Conservation (phyloP, 2,329 filamentous ascomycete species). For the Aspergillus carbonarius region DNA sequence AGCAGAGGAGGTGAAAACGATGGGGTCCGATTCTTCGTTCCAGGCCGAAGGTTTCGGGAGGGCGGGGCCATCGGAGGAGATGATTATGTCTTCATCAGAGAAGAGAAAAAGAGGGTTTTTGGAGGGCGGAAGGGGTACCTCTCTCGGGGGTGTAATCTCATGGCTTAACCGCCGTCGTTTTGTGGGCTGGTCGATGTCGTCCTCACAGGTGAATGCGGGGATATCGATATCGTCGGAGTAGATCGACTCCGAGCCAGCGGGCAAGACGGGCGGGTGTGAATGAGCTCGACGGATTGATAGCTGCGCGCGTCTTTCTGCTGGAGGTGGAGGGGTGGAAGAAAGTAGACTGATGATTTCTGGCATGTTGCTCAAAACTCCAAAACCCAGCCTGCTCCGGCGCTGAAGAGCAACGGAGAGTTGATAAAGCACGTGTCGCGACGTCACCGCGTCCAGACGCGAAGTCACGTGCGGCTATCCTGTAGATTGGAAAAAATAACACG, state of each 20-base stretch:
- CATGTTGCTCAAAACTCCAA: conserved; percentile 24
- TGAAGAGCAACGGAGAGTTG: background rate
- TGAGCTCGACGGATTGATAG: conserved; percentile 14
- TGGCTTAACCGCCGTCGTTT: conserved; percentile 34
- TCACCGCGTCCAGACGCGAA: conserved; percentile 18
- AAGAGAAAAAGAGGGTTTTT: conserved; percentile 24
- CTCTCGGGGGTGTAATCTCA: conserved; percentile 14
- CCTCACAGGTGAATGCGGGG: conserved; percentile 27
- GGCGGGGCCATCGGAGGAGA: conserved; percentile 13
- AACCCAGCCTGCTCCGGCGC: background rate
- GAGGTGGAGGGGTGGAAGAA: conserved; percentile 34
- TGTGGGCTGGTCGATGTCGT: conserved; percentile 25
- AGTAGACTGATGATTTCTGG: conserved; percentile 41
- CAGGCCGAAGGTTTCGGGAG: conserved; percentile 12
- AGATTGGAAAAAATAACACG: background rate
- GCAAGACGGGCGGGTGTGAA: conserved; percentile 9
- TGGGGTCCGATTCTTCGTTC: conserved; percentile 39
- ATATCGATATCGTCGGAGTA: conserved; percentile 31
- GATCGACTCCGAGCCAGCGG: conserved; percentile 12
- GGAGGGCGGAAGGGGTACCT: background rate
- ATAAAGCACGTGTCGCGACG: conserved; percentile 20
- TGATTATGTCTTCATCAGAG: conserved; percentile 31
- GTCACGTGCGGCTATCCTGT: conserved; percentile 18
- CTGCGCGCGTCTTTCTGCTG: conserved; percentile 16
- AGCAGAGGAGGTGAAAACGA: conserved; percentile 45